Conservation (phyloP, 1,284 basidiomycete genomes). For the Papiliotrema terrestris region DNA sequence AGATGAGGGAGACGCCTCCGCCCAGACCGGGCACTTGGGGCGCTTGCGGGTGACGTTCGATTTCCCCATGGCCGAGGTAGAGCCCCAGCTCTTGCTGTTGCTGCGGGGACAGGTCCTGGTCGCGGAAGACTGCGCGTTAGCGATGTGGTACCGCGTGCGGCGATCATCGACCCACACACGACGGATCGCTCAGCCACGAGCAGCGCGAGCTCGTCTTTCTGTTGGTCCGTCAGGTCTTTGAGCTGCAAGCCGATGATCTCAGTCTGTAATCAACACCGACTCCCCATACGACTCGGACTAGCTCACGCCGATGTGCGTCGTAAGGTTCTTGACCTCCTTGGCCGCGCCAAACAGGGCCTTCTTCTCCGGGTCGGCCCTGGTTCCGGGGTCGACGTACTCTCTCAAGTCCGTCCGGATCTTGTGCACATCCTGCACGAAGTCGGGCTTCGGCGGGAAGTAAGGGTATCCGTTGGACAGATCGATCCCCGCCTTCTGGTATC, state of each 20-base stretch:
- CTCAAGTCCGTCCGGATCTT: slow-evolving; percentile 30
- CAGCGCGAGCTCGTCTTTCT: slow-evolving; percentile 37
- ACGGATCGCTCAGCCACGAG: slow-evolving; percentile 34
- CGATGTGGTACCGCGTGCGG: not conserved
- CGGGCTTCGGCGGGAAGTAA: slow-evolving; percentile 37
- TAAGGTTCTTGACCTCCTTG: slow-evolving; percentile 30
- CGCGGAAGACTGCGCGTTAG: slow-evolving; percentile 29
- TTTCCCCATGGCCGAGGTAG: slow-evolving; percentile 34
- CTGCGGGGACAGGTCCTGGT: slow-evolving; percentile 37
- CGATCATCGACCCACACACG: slow-evolving; percentile 22
- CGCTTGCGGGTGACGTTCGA: slow-evolving; percentile 66
- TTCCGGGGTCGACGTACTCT: slow-evolving; percentile 34
- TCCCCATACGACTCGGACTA: not conserved
- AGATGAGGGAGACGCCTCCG: slow-evolving; percentile 18
- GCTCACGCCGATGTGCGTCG: slow-evolving; percentile 35
- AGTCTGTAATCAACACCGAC: slow-evolving; percentile 15
- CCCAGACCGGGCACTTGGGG: slow-evolving; percentile 23
- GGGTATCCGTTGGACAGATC: slow-evolving; percentile 36
- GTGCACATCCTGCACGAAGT: slow-evolving; percentile 31
- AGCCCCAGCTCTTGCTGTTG: slow-evolving; percentile 32
- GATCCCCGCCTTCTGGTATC: slow-evolving; percentile 39
- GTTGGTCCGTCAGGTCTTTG: slow-evolving; percentile 30
- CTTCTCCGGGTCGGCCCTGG: slow-evolving; percentile 39
- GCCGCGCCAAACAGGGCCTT: slow-evolving; percentile 40
- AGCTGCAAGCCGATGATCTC: slow-evolving; percentile 40